Evolutionary conservation across 73 alveolate species (phyloP), one percentile per base, ranked within the genome.

Genomic region (Paramecium biaurelia): DNA sequence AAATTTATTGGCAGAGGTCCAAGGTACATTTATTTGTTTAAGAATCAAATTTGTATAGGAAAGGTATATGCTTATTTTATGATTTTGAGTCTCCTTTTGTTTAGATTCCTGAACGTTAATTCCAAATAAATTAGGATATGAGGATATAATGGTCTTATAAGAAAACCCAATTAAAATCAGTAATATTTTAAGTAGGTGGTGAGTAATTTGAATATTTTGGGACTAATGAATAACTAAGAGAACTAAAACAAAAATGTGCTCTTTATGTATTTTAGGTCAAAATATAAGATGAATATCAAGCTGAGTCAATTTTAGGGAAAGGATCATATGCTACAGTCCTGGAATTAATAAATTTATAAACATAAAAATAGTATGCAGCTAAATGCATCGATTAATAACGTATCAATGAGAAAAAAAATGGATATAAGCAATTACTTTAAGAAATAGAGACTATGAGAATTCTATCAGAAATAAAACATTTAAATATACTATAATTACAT

Each of bases 231-330:
- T 38, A 38, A 21, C 35, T 76, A 0, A 37, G 63, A 28, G 70
- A 35, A 76, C 35, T 76, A 6, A 76, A 76, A 76, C 15, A 34
- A 20, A 76, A 37, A 18, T 7, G 14, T 37, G 63, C 70, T 18
- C 89, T 42, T 7, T 37, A 21, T 24, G 70, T 76, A 35, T 76
- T 76, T 76, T 76, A 76, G 41, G 26, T 76, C 23, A 76, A 76
- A 76, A 76, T 76, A 18, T 76, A 76, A 76, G 89, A 76, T 76
- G 89, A 76, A 14, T 76, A 76, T 76, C 15, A 76, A n/a, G 89
- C 89, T 14, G 89, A 76, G 24, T 24, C 70, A 15, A 57, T 76
- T 15, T 76, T 76, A 76, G 89, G 89, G 26, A 76, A 37, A 38
- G 89, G 89, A 6, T 76, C 89, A 35, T 76, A 76, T 42, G 89